Base-by-base conservation (phyloP, 345 rosid genomes). In the Brassica juncea region DNA sequence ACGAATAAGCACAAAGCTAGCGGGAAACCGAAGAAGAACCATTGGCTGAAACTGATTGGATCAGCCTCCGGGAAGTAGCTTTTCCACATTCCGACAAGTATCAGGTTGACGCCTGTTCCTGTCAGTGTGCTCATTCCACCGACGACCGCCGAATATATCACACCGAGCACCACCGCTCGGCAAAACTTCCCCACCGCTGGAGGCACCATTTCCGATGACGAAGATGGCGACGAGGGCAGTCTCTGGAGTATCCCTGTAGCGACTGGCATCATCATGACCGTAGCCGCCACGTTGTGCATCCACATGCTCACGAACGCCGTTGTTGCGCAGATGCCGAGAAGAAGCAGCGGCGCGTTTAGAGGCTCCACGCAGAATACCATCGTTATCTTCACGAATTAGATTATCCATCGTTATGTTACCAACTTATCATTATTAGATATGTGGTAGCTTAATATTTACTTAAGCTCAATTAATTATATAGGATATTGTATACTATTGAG, bases 101-200 rank as follows among this genome's bases (percentile, higher is more conserved):
- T 94, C 44, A 94, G 80, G 66, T 92, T 94, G 69, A 94, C 99
- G 8, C 97, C 99, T 28, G 97, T 94, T 65, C 99, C 97, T 0
- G 99, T 94, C 8, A 94, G 86, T 35, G 99, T 94, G 77, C 92
- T 91, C 92, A 94, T 92, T 81, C 99, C 99, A 16, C 99, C 99
- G 0, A 94, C 16, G 0, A 95, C 86, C 1, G 93, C 80, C 0
- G 95, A 82, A 76, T 89, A 94, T 52, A 81, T 89, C 4, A 91
- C 97, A 66, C 99, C 99, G 0, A 94, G 82, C 28, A 92, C 91
- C 82, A 92, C 93, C 6, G 97, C 99, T 71, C 74, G 81, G 66
- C 95, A 78, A 79, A 91, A 94, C 74, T 86, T 86, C 32, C 72
- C 65, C 0, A 73, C 86, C 2, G 32, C 82, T 16, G 55, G 31